These are phyloP conservation scores for Cicer pinnatifidum DNA, from an alignment of 306 rosid genomes.

Conservation along the genomic window DNA sequence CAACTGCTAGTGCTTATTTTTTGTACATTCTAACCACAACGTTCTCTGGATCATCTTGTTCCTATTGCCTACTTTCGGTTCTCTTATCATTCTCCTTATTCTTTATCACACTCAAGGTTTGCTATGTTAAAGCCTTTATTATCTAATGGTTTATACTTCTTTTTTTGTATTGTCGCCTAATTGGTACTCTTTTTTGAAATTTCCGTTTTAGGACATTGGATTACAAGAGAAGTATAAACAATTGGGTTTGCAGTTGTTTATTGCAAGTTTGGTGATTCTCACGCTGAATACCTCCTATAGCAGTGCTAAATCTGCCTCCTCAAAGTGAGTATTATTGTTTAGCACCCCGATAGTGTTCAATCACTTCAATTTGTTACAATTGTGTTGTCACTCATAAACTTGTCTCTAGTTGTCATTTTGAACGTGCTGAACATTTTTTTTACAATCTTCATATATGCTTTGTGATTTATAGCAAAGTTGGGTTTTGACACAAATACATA, in stretches of 20 bases:
- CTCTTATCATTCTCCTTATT: conserved; percentile 76
- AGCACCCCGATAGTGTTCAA: neutral
- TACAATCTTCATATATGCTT: neutral
- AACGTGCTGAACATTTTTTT: conserved; percentile 18
- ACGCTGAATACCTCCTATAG: conserved; percentile 68
- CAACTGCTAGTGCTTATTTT: conserved; percentile 81
- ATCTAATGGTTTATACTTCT: neutral
- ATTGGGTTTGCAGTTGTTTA: conserved; percentile 60
- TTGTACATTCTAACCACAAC: conserved; percentile 71
- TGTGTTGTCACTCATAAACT: neutral
- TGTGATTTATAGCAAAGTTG: conserved; percentile 8
- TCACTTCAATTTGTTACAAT: conserved; percentile 19
- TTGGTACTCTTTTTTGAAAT: conserved; percentile 6
- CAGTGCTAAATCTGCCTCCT: conserved; percentile 54
- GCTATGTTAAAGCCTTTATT: neutral
- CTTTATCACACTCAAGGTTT: conserved; percentile 61
- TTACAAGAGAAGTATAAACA: conserved; percentile 60
- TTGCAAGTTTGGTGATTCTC: conserved; percentile 75
- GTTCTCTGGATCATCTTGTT: conserved; percentile 69
- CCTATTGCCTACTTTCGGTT: conserved; percentile 77
- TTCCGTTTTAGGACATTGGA: conserved; percentile 65
- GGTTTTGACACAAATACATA: neutral
- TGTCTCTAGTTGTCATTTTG: conserved; percentile 27
- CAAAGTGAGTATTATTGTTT: conserved; percentile 57
- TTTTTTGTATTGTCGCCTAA: neutral